Base-by-base conservation (phyloP, 345 rosid genomes). In the Orychophragmus violaceus region DNA sequence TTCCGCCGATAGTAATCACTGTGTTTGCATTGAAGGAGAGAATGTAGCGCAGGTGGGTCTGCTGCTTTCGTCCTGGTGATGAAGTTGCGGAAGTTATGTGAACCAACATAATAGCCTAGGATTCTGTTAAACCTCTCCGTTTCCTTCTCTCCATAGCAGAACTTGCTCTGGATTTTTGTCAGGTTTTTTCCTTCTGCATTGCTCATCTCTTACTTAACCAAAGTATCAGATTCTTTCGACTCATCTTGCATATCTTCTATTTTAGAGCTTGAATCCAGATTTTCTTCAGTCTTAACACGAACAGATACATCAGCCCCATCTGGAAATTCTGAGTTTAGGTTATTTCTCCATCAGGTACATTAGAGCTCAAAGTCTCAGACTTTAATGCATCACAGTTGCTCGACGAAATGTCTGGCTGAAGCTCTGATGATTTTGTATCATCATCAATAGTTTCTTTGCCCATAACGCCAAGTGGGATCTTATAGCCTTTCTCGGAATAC, bases 41-140 rank as follows among this genome's bases (percentile, higher is more conserved):
- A 19, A 90, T 94, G 74, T 78, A 84, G 0, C 97, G 97, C 96
- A 48, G 97, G 57, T 0, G 97, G 96, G 64, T 94, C 99, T 70
- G 85, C 93, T 2, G 96, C 89, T 82, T 85, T 88, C 0, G 79
- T 94, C 73, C 99, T 80, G 3, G 99, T 87, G 21, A 97, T 94
- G 74, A 90, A 94, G 69, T 94, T 90, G 72, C 90, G 99, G 68
- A 90, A 94, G 81, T 94, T 90, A 78, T 94, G 97, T 69, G 86
- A 82, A 10, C 99, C 99, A 18, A 85, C 91, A 25, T 87, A 94
- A 64, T 72, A 66, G 41, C 76, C 71, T 80, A 94, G 68, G 74
- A 94, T 88, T 56, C 91, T 74, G 67, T 88, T 90, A 69, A 90
- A 84, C 74, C 91, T 85, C 80, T 84, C 88, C 74, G 73, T 88